Evolutionary conservation across 2,329 filamentous ascomycete genomes (phyloP).

Genomic region (Xylaria sp.): DNA sequence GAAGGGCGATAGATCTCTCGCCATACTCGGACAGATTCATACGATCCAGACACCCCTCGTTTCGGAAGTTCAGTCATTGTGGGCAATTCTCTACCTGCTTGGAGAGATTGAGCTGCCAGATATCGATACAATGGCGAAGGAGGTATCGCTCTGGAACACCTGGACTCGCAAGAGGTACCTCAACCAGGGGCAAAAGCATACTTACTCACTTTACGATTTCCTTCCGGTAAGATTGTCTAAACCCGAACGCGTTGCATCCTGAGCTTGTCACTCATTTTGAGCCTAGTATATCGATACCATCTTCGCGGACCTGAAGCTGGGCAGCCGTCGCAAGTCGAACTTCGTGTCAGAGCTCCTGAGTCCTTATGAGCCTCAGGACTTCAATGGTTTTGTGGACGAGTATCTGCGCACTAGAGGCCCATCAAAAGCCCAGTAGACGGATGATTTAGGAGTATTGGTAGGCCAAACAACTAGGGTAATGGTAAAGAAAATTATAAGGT

Average conservation of each 20-base stretch:
- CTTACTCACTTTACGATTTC: slow-evolving; percentile 42
- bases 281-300: slow-evolving; percentile 41
- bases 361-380: slow-evolving; percentile 38
- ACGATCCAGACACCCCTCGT: slow-evolving; percentile 40
- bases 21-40: slow-evolving; percentile 40
- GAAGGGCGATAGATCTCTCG: slow-evolving; percentile 38
- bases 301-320: slow-evolving; percentile 39
- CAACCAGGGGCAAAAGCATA: slow-evolving; percentile 37
- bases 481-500: not conserved
- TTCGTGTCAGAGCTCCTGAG: slow-evolving; percentile 38
- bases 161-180: slow-evolving; percentile 44
- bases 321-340: slow-evolving; percentile 39
- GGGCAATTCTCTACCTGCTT: slow-evolving; percentile 40
- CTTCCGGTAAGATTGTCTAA: slow-evolving; percentile 36
- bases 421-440: not conserved
- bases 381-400: slow-evolving; percentile 40
- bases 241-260: not conserved
- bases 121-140: slow-evolving; percentile 37
- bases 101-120: slow-evolving; percentile 40
- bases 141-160: slow-evolving; percentile 42
- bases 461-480: not conserved
- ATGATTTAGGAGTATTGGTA: not conserved
- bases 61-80: slow-evolving; percentile 41
- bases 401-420: slow-evolving; percentile 30
- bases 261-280: not conserved